Conservation (phyloP, 2,329 filamentous ascomycete genomes). For the Ceratocystis diversiconidia region DNA sequence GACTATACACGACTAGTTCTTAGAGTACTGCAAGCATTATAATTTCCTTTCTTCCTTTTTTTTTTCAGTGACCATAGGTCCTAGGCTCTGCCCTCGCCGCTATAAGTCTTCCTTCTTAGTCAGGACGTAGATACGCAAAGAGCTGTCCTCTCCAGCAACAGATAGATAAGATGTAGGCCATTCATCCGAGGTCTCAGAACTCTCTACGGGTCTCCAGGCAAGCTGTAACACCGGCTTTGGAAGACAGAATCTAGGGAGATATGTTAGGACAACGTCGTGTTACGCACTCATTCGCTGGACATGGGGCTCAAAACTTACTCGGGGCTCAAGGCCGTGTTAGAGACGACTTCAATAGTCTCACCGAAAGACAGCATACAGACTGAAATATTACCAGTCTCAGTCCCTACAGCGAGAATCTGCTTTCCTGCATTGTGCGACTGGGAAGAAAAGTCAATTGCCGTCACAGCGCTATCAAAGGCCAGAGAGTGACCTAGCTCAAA, state of each 20-base stretch:
- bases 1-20: neutral
- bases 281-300: neutral
- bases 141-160: constrained; percentile 46
- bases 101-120: neutral
- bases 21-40: too few relatives aligned
- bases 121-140: constrained; percentile 42
- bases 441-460: constrained; percentile 49
- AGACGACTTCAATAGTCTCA: constrained; percentile 6
- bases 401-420: constrained; percentile 41
- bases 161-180: constrained; percentile 30
- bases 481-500: constrained; percentile 26
- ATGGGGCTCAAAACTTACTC: constrained; percentile 9
- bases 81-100: neutral
- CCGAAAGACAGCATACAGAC: constrained; percentile 11
- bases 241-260: constrained; percentile 34
- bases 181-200: constrained; percentile 20
- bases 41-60: neutral
- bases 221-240: constrained; percentile 54
- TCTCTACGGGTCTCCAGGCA: constrained; percentile 46
- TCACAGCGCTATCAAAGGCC: constrained; percentile 46
- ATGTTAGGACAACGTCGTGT: neutral
- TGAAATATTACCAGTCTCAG: constrained; percentile 36
- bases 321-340: constrained; percentile 6
- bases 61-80: neutral
- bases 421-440: constrained; percentile 24